Evolutionary conservation across 1,139 yeast genomes (phyloP).

Genomic region (Geotrichum fermentans): DNA sequence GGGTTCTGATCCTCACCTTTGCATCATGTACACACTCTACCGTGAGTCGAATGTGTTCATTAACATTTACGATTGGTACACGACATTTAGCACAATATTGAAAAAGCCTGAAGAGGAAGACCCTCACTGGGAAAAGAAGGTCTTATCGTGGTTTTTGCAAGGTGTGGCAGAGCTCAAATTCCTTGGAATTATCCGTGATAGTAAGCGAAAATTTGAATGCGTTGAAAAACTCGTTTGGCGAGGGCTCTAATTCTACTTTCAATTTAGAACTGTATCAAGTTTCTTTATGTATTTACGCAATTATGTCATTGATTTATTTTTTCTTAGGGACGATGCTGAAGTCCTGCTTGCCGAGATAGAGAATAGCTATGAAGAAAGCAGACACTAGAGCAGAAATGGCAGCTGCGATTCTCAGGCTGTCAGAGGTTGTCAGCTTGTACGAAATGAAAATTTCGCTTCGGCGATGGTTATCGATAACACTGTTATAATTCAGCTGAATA

Average conservation of each 20-base stretch:
- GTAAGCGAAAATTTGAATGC: conserved; percentile 47
- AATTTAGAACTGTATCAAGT: background rate
- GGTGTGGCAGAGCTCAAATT: conserved; percentile 52
- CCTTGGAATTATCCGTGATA: conserved; percentile 50
- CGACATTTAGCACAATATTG: conserved; percentile 58
- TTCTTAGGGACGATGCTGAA: conserved; percentile 26
- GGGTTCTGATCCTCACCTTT: conserved; percentile 48
- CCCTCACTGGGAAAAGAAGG: conserved; percentile 47
- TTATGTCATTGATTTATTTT: background rate
- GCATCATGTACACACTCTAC: conserved; percentile 60
- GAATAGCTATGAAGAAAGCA: conserved; percentile 55
- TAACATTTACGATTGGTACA: conserved; percentile 72
- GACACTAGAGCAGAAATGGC: conserved; percentile 62
- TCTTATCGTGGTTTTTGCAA: conserved; percentile 54
- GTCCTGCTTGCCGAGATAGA: conserved; percentile 46
- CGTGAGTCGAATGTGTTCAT: conserved; percentile 74
- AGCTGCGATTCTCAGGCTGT: conserved; percentile 60
- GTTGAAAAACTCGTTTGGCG: conserved; percentile 60
- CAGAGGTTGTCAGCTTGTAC: conserved; percentile 55
- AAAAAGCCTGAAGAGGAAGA: conserved; percentile 23
- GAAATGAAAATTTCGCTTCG: conserved; percentile 54
- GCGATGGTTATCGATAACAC: conserved; percentile 67
- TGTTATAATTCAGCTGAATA: conserved; percentile 55
- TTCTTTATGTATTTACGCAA: background rate
- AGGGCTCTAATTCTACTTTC: conserved; percentile 40